These are phyloP conservation scores for Cladosporium halotolerans DNA, from an alignment of 2,329 filamentous ascomycete species.

Conservation along the genomic window DNA sequence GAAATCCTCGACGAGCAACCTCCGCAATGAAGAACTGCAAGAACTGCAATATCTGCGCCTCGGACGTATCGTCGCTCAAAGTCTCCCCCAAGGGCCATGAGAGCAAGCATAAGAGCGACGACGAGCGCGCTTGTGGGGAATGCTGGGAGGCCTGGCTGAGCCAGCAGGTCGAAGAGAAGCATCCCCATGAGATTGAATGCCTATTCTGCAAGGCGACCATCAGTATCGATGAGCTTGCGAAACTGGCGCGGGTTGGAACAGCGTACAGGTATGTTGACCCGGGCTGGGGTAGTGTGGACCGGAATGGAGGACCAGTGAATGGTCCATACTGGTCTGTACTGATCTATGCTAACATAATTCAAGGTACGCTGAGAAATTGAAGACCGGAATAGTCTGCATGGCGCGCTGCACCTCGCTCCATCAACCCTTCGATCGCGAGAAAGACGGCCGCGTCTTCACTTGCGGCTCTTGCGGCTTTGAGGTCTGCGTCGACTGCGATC, in stretches of 20 bases:
- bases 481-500: conserved; percentile 14
- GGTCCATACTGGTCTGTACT: not conserved
- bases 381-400: conserved; percentile 10
- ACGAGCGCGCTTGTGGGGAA: conserved; percentile 15
- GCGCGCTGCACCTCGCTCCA: conserved; percentile 6
- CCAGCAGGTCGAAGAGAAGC: conserved; percentile 12
- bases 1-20: too few species aligned
- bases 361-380: conserved; percentile 1
- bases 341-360: not conserved
- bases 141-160: conserved; percentile 19
- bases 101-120: not conserved
- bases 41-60: conserved; percentile 12
- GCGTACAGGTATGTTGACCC: not conserved
- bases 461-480: conserved; percentile 12
- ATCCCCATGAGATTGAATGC: conserved; percentile 12
- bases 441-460: conserved; percentile 16
- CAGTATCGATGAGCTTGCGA: not conserved
- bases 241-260: not conserved
- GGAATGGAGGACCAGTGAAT: too few species aligned
- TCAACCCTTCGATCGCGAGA: conserved; percentile 8
- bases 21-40: not conserved
- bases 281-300: too few species aligned
- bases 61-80: not conserved
- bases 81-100: conserved; percentile 1
- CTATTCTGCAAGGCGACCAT: conserved; percentile 14